phyloP scores from a whole-genome alignment of 805 yeast genomes.

The Ogataea henricii region DNA sequence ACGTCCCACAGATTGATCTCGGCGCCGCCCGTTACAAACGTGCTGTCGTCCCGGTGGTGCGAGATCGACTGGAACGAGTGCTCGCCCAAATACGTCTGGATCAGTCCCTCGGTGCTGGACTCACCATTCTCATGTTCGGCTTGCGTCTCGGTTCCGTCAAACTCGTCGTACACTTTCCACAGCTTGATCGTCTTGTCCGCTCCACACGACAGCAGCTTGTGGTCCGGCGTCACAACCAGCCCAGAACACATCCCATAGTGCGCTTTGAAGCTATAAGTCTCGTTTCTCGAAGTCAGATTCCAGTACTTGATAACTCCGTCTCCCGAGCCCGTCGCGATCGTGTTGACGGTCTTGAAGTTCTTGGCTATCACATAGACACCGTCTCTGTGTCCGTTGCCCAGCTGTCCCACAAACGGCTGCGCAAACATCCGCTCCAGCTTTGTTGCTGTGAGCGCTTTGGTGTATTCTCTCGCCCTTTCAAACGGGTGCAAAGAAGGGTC shows the following conservation, averaged over 20 bases:
- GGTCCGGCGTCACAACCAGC: constrained; percentile 68
- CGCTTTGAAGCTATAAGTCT: constrained; percentile 75
- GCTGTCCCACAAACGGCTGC: constrained; percentile 92
- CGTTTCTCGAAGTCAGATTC: constrained; percentile 82
- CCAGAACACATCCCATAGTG: constrained; percentile 92
- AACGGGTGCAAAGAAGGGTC: constrained; percentile 96
- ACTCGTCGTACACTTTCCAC: constrained; percentile 71
- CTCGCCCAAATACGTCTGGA: constrained; percentile 80
- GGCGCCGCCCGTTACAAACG: constrained; percentile 92
- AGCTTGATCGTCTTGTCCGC: constrained; percentile 86
- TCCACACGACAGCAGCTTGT: constrained; percentile 74
- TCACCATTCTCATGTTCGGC: constrained; percentile 35
- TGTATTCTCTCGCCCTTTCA: constrained; percentile 95
- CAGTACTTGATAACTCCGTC: constrained; percentile 95
- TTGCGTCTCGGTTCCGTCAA: constrained; percentile 22
- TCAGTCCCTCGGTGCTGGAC: constrained; percentile 50
- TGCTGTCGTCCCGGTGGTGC: constrained; percentile 71
- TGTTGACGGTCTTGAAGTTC: constrained; percentile 66
- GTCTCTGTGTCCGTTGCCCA: constrained; percentile 93
- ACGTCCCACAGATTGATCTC: constrained; percentile 91
- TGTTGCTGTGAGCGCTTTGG: constrained; percentile 92
- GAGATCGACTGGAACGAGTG: constrained; percentile 84
- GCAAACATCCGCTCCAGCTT: constrained; percentile 97
- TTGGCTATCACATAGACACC: constrained; percentile 89
- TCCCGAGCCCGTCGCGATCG: constrained; percentile 89